Percentiles rank a stretch among this genome's conserved stretches.
These are phyloP conservation scores for Cydonia oblonga DNA, from an alignment of 331 rosid genomes.

Conservation along the genomic window DNA sequence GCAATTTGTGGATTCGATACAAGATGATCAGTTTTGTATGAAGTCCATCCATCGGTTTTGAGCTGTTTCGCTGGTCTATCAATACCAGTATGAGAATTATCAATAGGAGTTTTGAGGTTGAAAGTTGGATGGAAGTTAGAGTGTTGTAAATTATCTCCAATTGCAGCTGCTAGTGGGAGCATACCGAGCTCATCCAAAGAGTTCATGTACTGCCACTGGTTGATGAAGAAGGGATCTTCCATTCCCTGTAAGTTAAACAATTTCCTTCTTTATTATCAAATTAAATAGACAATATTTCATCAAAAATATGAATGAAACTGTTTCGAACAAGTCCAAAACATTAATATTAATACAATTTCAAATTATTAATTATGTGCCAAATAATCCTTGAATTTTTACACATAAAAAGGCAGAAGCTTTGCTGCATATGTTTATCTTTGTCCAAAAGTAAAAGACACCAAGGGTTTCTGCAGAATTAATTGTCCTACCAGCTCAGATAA, in stretches of 20 bases:
- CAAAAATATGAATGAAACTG: not conserved
- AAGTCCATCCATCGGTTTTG: conserved; percentile 40
- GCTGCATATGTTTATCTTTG: not conserved
- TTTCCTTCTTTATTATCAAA: not conserved
- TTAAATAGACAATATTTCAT: not conserved
- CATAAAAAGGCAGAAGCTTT: not conserved
- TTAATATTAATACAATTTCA: not conserved
- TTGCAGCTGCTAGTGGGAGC: conserved; percentile 35
- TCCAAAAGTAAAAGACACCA: not conserved
- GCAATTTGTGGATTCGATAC: conserved; percentile 26
- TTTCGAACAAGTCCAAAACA: not conserved
- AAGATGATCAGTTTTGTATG: conserved; percentile 24
- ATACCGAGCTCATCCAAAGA: conserved; percentile 38
- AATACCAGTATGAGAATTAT: conserved; percentile 14
- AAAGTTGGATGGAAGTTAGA: conserved; percentile 16
- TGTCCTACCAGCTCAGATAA: conserved; percentile 51
- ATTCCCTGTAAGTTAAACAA: conserved; percentile 37
- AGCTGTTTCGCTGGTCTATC: conserved; percentile 44
- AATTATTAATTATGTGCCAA: not conserved
- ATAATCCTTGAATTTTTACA: not conserved
- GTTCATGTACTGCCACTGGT: conserved; percentile 49
- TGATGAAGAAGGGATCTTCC: conserved; percentile 49
- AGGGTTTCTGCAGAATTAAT: not conserved
- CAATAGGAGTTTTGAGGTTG: conserved; percentile 32
- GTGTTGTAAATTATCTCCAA: conserved; percentile 39